These are phyloP conservation scores for Xylaria sp. DNA, from an alignment of 2,329 filamentous ascomycete genomes.

Conservation along the genomic window DNA sequence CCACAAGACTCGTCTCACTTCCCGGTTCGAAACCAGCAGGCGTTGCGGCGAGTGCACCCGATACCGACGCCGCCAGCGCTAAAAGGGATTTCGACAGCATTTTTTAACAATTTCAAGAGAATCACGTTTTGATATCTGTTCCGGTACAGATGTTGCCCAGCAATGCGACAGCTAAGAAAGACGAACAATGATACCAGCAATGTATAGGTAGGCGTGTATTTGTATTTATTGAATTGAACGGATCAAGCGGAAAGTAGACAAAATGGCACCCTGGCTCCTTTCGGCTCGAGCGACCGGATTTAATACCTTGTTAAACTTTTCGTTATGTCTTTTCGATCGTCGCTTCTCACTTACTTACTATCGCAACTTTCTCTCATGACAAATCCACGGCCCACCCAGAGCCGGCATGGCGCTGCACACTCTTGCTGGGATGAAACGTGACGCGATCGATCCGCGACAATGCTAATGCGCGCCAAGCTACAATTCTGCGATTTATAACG, in stretches of 20 bases:
- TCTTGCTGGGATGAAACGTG: constrained; percentile 38
- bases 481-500: constrained; percentile 19
- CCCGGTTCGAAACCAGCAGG: constrained; percentile 56
- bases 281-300: background rate
- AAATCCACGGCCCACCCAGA: constrained; percentile 24
- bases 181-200: background rate
- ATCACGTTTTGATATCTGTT: constrained; percentile 3
- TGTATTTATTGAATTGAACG: background rate
- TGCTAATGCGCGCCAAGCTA: constrained; percentile 35
- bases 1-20: constrained; percentile 53
- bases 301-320: constrained; percentile 6
- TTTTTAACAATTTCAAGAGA: constrained; percentile 39
- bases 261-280: background rate
- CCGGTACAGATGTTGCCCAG: constrained; percentile 12
- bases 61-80: constrained; percentile 49
- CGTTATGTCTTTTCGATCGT: background rate
- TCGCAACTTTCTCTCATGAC: constrained; percentile 22
- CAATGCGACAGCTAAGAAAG: constrained; percentile 11
- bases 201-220: background rate
- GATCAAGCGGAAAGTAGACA: constrained; percentile 16
- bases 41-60: constrained; percentile 53
- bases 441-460: constrained; percentile 42
- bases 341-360: constrained; percentile 11
- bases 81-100: constrained; percentile 51
- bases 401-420: constrained; percentile 10